phyloP scores from a whole-genome alignment of 208 protist species.

The Plasmodiophora brassicae region DNA sequence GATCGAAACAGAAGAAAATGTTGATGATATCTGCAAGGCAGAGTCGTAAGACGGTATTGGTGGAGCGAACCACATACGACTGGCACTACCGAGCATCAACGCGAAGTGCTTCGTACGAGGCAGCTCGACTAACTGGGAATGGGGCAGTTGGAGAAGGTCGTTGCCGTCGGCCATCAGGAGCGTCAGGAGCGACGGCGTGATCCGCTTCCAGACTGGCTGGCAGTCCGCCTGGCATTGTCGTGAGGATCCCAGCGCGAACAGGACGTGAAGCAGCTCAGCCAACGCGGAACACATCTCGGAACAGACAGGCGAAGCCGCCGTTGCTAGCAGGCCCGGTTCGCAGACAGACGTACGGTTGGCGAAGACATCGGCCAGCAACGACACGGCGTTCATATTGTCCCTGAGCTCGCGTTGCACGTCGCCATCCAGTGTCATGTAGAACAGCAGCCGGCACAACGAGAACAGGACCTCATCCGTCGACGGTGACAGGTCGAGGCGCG shows the following conservation, averaged over 20 bases:
- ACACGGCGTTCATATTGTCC: not conserved
- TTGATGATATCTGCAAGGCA: not conserved
- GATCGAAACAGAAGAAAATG: not conserved
- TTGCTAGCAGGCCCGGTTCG: not conserved
- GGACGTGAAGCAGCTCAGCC: not conserved
- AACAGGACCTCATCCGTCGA: not conserved
- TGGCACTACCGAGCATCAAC: constrained; percentile 4
- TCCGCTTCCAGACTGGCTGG: not conserved
- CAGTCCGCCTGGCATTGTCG: not conserved
- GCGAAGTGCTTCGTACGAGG: not conserved
- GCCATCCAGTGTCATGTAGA: not conserved
- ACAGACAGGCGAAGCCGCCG: not conserved
- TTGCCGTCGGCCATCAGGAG: not conserved
- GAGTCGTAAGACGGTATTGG: not conserved
- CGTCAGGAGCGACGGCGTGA: not conserved
- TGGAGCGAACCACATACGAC: not conserved
- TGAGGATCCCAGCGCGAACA: not conserved
- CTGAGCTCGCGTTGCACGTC: not conserved
- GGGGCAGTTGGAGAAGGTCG: not conserved
- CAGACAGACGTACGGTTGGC: not conserved
- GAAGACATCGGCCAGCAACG: not conserved
- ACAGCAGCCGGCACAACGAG: not conserved
- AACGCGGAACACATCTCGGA: not conserved
- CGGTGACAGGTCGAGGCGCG: not conserved
- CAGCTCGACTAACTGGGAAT: not conserved